phyloP scores from a whole-genome alignment of 495 filamentous ascomycete species.

The Aspergillus mulundensis region DNA sequence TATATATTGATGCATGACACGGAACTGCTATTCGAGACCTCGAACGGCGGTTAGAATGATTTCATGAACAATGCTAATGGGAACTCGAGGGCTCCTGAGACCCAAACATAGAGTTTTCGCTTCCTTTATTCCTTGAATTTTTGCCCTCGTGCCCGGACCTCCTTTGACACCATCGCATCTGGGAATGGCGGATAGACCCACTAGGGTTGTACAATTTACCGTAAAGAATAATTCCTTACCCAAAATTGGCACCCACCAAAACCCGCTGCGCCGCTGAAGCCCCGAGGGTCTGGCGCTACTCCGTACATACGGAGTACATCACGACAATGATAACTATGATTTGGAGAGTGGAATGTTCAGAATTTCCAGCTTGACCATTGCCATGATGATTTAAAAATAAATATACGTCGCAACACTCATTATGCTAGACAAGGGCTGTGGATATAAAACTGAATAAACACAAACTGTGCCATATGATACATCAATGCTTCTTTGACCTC shows the following conservation, averaged over 20 bases:
- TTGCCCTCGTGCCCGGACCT: background rate
- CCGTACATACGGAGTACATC: too few relatives aligned
- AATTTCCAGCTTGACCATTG: too few relatives aligned
- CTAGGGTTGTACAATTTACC: too few relatives aligned
- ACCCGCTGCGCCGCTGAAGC: too few relatives aligned
- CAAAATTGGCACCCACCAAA: too few relatives aligned
- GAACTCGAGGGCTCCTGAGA: background rate
- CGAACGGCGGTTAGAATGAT: background rate
- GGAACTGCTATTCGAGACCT: background rate
- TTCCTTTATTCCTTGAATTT: background rate
- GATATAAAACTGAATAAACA: slow-evolving; percentile 3
- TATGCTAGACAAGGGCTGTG: background rate
- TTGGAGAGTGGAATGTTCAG: too few relatives aligned
- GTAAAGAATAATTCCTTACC: too few relatives aligned
- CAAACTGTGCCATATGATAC: background rate
- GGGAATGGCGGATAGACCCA: slow-evolving; percentile 14
- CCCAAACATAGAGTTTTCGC: background rate
- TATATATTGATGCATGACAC: background rate
- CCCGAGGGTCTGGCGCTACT: too few relatives aligned
- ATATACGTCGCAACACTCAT: too few relatives aligned
- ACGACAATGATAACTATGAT: too few relatives aligned
- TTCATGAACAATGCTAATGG: background rate
- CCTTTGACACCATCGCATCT: background rate
- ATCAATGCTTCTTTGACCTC: slow-evolving; percentile 46
- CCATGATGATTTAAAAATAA: background rate